phyloP scores from a whole-genome alignment of 2,329 filamentous ascomycete species.

The Calycina herbarum region DNA sequence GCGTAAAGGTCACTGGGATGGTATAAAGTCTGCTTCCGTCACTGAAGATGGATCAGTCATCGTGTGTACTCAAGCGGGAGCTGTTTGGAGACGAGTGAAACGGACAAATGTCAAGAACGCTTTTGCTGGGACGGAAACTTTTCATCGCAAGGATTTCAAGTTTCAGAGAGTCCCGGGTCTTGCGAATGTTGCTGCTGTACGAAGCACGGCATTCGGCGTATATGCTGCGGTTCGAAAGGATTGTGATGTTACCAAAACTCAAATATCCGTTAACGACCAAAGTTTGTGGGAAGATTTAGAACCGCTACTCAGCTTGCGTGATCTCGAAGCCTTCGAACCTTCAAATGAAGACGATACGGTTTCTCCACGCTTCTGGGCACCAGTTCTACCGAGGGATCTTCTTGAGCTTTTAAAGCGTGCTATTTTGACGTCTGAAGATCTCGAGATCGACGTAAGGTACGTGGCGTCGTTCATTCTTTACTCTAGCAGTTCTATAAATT shows the following conservation, averaged over 20 bases:
- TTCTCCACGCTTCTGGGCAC: slow-evolving; percentile 44
- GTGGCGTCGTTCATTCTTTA: not conserved
- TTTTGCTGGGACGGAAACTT: slow-evolving; percentile 47
- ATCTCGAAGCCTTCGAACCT: slow-evolving; percentile 50
- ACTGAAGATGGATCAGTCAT: slow-evolving; percentile 95
- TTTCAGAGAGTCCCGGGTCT: slow-evolving; percentile 88
- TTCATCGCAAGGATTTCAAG: slow-evolving; percentile 85
- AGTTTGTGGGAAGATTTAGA: slow-evolving; percentile 73
- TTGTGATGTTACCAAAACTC: slow-evolving; percentile 73
- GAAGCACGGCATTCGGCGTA: slow-evolving; percentile 85
- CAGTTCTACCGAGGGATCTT: slow-evolving; percentile 50
- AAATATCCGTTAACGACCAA: slow-evolving; percentile 65
- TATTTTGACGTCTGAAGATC: slow-evolving; percentile 61
- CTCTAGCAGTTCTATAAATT: not conserved
- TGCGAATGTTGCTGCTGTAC: slow-evolving; percentile 78
- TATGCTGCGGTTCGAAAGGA: slow-evolving; percentile 87
- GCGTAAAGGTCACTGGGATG: slow-evolving; percentile 65
- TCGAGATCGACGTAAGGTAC: slow-evolving; percentile 59
- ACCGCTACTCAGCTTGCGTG: slow-evolving; percentile 66
- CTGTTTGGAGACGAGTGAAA: slow-evolving; percentile 87
- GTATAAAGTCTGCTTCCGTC: slow-evolving; percentile 81
- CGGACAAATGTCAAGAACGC: slow-evolving; percentile 77
- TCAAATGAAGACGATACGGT: slow-evolving; percentile 43
- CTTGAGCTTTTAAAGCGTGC: slow-evolving; percentile 52
- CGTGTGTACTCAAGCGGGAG: slow-evolving; percentile 86